Base-by-base conservation (phyloP, 2,329 filamentous ascomycete genomes). In the Fusarium mundagurra region DNA sequence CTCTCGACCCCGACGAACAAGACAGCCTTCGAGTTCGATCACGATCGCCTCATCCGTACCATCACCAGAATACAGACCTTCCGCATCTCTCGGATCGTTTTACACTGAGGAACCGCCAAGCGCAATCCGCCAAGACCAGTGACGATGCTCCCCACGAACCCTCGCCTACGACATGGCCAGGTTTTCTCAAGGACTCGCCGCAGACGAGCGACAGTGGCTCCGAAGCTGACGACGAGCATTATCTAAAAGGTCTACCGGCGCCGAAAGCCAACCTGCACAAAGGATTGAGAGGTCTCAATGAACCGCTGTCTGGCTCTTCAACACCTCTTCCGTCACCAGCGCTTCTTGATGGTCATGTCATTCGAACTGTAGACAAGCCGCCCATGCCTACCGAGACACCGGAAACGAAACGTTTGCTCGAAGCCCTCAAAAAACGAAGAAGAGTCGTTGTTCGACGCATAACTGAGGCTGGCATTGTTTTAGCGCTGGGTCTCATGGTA, bases 181-280 rank as follows among this genome's bases (percentile, higher is more conserved):
- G 78, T 50, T 83, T 85, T 71, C 81, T 84, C 66, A 87, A 86
- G 72, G 87, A 89, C 59, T 90, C 89, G 9, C 86, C 88, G 3
- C 88, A 91, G 5, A 90, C 89, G 17, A 98, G 94, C 81, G 95
- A 98, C 76, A 98, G 95, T 81, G 96, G 96, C 31, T 97, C 95
- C 24, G 96, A 98, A 81, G 96, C 96, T 44, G 96, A 98, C 78
- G 96, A 98, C 84, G 96, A 98, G 82, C 93, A 95, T 72, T 92
- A 96, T 76, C 86, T 98, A 64, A 96, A 93, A 81, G 93, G 95
- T 1, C 85, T 98, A 29, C 95, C 96, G 3, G 94, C 95, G 6
- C 93, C 95, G 5, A 92, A 88, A n/a, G 76, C 88, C 14, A 89
- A 91, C 69, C 87, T 90, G 38, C 92, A 93, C 80, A 98, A 98